Evolutionary conservation across 495 filamentous ascomycete genomes (phyloP), one percentile per base, ranked within the genome.

Genomic region (Talaromyces trachyspermus): DNA sequence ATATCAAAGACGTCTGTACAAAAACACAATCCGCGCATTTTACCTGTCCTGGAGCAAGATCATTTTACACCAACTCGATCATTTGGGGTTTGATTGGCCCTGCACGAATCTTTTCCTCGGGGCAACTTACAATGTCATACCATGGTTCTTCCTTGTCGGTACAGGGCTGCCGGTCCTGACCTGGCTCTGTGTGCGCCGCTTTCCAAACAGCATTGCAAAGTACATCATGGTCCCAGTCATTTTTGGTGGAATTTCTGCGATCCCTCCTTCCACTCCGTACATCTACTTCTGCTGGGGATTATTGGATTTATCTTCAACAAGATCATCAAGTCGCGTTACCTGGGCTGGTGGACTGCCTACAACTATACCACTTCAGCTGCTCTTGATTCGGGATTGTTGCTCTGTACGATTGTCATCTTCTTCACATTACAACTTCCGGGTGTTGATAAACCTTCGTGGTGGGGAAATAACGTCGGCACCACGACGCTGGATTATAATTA

Each of bases 321-420:
- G 48, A 69, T 71, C 43, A 71, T 83, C 47, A 66, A 74, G 30
- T 68, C 75, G 33, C 69, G 70, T 43, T 76, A 71, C 58, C 71
- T 66, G 22, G 75, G 75, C 41, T 84, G 80, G 81, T 84, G 79
- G 80, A 62, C 77, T 56, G 77, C 78, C 49, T 84, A 83, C 54
- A 85, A 85, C 58, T 86, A 85, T 57, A 64, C 85, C 2, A 64
- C 90, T 26, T 79, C 76, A 48, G 71, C 72, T 0, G 75, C 72
- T 0, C 59, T 81, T 53, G 76, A 79, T 42, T 86, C 88, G 0
- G 87, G 84, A 6, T 71, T 89, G 14, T 88, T 78, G 7, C 55
- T 80, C 11, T 64, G 65, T 12, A 81, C 78, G 2, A 64, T 78
- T 47, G 55, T 76, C 23, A 75, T 80, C 39, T 78, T 79, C 57